Evolutionary conservation across 2,329 filamentous ascomycete species (phyloP), one percentile per base, ranked within the genome.

Genomic region (Apiospora arundinis): DNA sequence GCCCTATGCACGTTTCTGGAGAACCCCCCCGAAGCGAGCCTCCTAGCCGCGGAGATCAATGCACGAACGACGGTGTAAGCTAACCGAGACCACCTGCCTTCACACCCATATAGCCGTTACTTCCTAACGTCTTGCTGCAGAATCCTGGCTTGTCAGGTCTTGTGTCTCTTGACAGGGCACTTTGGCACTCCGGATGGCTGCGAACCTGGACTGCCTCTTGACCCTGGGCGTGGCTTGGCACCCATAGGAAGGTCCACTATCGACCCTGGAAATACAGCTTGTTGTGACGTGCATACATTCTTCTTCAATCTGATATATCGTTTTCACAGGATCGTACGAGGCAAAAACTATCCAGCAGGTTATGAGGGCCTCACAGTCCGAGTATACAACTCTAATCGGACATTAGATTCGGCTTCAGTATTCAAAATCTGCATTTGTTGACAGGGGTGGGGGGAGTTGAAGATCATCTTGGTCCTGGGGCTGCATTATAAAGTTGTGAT

Each of bases 1-100:
- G 25, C 8, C 8, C 49, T 32, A 56, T 56, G 25, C 28, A 56
- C 25, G 25, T 28, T 28, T 8, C 49, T 56, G 49, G 23, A 28
- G 49, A 56, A 16, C 14, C 21, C 18, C 23, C 25, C 32, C 28
- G 28, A 60, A 37, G 48, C 52, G 52, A 60, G 52, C 28, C 32
- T 32, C 28, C 28, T 60, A 21, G 25, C 25, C 7, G 52, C 52
- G 52, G 28, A 37, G 52, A 37, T 37, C 14, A 21, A 37, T 21
- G 52, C 28, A 21, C 52, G 21, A 32, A 21, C 52, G 16, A 60
- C 16, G 7, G 28, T 2, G 21, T 37, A 16, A 56, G 52, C 25
- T 60, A 60, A 60, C 52, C 28, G 52, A 60, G 52, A 60, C 52
- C 16, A 37, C 52, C 2, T 37, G 28, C 37, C 52, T 60, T 60